These are phyloP conservation scores for Cutaneotrichosporon dermatis DNA, from an alignment of 1,284 basidiomycete species.

Conservation along the genomic window DNA sequence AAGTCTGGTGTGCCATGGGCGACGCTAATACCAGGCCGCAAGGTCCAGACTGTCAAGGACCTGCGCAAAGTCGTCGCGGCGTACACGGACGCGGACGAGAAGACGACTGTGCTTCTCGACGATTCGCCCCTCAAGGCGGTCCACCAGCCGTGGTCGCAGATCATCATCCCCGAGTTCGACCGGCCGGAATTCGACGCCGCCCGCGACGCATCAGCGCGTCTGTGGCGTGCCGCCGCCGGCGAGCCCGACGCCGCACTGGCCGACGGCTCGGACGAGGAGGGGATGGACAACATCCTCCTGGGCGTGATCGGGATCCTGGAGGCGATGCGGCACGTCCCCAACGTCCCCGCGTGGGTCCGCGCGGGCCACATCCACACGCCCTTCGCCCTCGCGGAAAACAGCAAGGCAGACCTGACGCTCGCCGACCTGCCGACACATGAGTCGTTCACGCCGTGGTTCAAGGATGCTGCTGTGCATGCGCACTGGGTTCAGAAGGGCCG, in stretches of 20 bases:
- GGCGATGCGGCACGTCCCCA: constrained; percentile 29
- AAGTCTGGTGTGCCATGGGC: constrained; percentile 1
- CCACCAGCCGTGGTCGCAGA: constrained; percentile 46
- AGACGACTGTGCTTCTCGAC: constrained; percentile 40
- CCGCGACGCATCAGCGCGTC: background rate
- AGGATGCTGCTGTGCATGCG: background rate
- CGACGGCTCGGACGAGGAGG: constrained; percentile 1
- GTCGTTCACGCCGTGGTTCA: constrained; percentile 35
- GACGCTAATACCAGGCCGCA: constrained; percentile 19
- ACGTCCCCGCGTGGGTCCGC: constrained; percentile 45
- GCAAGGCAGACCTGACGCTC: constrained; percentile 7
- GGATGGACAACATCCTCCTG: constrained; percentile 38
- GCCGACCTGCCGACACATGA: constrained; percentile 32
- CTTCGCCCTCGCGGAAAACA: background rate
- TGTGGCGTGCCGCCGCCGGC: background rate
- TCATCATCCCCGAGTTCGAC: constrained; percentile 45
- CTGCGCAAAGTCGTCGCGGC: constrained; percentile 37
- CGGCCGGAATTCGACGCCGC: constrained; percentile 19
- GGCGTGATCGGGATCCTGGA: constrained; percentile 47
- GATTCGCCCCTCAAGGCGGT: constrained; percentile 47
- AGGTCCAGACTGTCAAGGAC: constrained; percentile 47
- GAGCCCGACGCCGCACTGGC: background rate
- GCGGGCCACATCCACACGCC: constrained; percentile 32
- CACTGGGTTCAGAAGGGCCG: constrained; percentile 34
- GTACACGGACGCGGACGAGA: constrained; percentile 26